Evolutionary conservation across 345 rosid species (phyloP).

Genomic region (Eucalyptus fibrosa): DNA sequence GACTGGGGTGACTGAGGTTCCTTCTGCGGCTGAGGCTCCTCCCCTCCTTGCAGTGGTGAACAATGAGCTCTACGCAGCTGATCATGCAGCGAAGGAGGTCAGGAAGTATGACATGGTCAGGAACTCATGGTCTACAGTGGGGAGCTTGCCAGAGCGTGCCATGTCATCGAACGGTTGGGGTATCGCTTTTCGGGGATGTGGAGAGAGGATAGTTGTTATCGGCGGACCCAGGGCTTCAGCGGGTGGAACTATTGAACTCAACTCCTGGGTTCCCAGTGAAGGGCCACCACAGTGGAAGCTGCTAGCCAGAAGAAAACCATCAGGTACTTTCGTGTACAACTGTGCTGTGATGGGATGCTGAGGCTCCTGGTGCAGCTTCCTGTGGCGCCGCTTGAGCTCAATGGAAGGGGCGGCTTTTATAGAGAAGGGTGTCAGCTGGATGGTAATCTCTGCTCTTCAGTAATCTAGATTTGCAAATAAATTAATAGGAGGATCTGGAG

Average conservation of each 20-base stretch:
- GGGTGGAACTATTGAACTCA: slow-evolving; percentile 46
- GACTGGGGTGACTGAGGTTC: neutral
- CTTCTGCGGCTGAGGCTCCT: slow-evolving; percentile 47
- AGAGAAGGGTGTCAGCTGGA: neutral
- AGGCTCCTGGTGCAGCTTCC: neutral
- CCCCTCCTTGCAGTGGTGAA: slow-evolving; percentile 71
- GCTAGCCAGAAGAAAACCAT: slow-evolving; percentile 34
- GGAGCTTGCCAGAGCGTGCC: slow-evolving; percentile 43
- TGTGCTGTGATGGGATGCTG: slow-evolving; percentile 86
- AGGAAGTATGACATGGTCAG: slow-evolving; percentile 42
- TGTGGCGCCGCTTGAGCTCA: neutral
- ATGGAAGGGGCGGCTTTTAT: neutral
- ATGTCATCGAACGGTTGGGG: slow-evolving; percentile 80
- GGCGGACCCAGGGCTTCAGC: slow-evolving; percentile 44
- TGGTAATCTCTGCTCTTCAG: neutral
- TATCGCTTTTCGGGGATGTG: slow-evolving; percentile 68
- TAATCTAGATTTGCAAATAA: neutral
- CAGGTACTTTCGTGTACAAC: slow-evolving; percentile 56
- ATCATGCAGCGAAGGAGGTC: slow-evolving; percentile 38
- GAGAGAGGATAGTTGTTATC: slow-evolving; percentile 46
- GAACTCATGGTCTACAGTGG: slow-evolving; percentile 37
- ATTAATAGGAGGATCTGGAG: neutral
- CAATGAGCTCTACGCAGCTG: slow-evolving; percentile 65
- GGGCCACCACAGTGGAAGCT: slow-evolving; percentile 50
- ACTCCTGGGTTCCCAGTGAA: slow-evolving; percentile 59